Conservation (phyloP, 352 stramenopile genomes). For the Globisporangium echinulatum region DNA sequence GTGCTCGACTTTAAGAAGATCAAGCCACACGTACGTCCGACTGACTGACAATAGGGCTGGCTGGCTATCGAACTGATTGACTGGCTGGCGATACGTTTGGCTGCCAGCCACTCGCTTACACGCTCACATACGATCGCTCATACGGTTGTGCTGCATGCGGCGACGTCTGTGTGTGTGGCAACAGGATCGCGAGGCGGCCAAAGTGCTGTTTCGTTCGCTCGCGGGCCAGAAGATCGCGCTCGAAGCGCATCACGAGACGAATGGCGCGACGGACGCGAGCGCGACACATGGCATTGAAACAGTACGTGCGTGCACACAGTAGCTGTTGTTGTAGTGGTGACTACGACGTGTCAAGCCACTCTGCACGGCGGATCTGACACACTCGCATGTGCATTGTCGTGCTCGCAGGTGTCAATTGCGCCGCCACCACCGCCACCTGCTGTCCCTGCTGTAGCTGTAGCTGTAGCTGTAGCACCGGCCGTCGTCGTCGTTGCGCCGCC, state of each 20-base stretch:
- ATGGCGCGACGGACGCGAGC: constrained; percentile 11
- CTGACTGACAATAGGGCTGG: no score
- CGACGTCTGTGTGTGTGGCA: constrained; percentile 1
- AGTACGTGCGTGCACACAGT: constrained; percentile 12
- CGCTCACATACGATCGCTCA: no score
- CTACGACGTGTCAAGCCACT: no score
- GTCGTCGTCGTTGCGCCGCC: background rate
- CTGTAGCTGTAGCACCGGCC: constrained; percentile 9
- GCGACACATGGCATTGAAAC: constrained; percentile 36
- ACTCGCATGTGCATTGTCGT: no score
- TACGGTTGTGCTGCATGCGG: no score
- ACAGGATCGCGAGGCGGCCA: constrained; percentile 72
- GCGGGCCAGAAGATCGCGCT: constrained; percentile 59
- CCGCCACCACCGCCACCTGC: constrained; percentile 21
- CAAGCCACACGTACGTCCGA: constrained; percentile 48
- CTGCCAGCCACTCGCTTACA: no score
- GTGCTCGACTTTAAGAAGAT: constrained; percentile 87
- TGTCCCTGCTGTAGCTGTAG: background rate
- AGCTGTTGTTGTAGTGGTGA: constrained; percentile 4
- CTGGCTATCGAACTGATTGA: background rate
- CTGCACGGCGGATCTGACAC: no score
- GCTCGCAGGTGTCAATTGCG: constrained; percentile 16
- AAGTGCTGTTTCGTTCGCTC: constrained; percentile 68
- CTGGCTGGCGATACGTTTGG: no score
- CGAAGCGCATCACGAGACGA: constrained; percentile 37